Base-by-base conservation (phyloP, 176 grass and related monocot genomes). In the Eremochloa ophiuroides region DNA sequence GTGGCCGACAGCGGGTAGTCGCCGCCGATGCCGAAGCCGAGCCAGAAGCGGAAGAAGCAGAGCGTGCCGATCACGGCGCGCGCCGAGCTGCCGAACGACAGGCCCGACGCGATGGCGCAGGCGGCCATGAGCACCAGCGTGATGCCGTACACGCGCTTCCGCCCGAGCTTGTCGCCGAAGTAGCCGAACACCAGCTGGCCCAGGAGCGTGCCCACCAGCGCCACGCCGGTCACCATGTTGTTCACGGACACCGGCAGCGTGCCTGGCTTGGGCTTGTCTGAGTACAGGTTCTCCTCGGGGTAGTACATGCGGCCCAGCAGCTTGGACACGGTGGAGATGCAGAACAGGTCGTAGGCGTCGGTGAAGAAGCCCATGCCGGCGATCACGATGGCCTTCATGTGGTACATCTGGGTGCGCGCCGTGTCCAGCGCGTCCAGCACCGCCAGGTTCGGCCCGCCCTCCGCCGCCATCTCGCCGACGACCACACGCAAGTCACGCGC, bases 1-100 rank as follows among this genome's bases (percentile, higher is more conserved):
- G 80, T 94, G 0, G 92, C 89, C 1, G 87, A 89, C 3, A 94
- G 84, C 51, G 92, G 89, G 61, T 94, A 94, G 86, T 94, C 92
- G 0, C 92, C 92, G 40, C 92, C 92, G 66, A 94, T 89, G 40
- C 86, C 92, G 50, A 94, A 78, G 17, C 92, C 92, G 3, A 91
- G 86, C 85, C 79, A 61, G 71, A 87, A 87, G 39, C 85, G 73
- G 80, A 91, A 91, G 84, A 91, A 91, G 69, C 89, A 91, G 41
- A 91, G 73, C 66, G 89, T 92, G 64, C 73, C 77, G 34, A 89
- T 84, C 43, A 92, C 90, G 69, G 73, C 1, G 29, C 3, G 20
- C 48, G 2, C 4, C 18, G 20, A n/a, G 8, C 2, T 3, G 7
- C 51, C 51, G 51, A 55, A 55, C 20, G 51, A 55, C 20, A 55